A percentile compares a stretch with the other conserved stretches of the same genome.
Evolutionary conservation across 2,329 filamentous ascomycete genomes (phyloP).

Genomic region (Ascomycota sp.): DNA sequence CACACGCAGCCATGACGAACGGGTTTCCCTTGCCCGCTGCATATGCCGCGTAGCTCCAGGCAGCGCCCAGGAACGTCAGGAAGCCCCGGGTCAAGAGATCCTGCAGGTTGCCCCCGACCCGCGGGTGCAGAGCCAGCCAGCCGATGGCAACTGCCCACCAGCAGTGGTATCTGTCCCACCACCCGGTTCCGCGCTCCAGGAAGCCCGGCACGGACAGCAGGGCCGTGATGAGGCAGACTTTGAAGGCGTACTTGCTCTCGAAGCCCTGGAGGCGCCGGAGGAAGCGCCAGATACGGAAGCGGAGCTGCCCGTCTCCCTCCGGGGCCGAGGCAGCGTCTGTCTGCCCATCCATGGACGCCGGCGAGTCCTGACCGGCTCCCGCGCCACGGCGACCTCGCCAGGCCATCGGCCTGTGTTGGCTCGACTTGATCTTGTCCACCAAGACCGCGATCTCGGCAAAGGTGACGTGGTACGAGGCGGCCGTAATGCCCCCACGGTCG

Average conservation of each 20-base stretch:
- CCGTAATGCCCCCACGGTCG: slow-evolving; percentile 36
- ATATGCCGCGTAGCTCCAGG: slow-evolving; percentile 33
- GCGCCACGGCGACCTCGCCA: no score
- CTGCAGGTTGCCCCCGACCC: slow-evolving; percentile 36
- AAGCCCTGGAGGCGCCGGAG: slow-evolving; percentile 35
- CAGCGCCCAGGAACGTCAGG: slow-evolving; percentile 27
- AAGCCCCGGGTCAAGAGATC: slow-evolving; percentile 31
- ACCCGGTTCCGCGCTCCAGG: slow-evolving; percentile 19
- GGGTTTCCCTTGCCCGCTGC: slow-evolving; percentile 29
- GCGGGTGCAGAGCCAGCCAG: slow-evolving; percentile 29
- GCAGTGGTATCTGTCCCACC: slow-evolving; percentile 33
- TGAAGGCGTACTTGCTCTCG: slow-evolving; percentile 35
- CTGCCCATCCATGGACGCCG: slow-evolving; percentile 17
- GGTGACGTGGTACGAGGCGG: slow-evolving; percentile 25
- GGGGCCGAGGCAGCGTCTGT: slow-evolving; percentile 13
- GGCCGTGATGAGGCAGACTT: slow-evolving; percentile 29
- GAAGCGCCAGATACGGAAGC: slow-evolving; percentile 27
- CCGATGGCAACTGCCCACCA: slow-evolving; percentile 40
- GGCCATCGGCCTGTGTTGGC: slow-evolving; percentile 14
- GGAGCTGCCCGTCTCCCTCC: slow-evolving; percentile 16
- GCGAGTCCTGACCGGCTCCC: slow-evolving; percentile 12
- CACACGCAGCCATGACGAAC: slow-evolving; percentile 33
- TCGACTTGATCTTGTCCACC: slow-evolving; percentile 21
- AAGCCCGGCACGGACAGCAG: slow-evolving; percentile 33
- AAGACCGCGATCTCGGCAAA: slow-evolving; percentile 22